Evolutionary conservation across 139 green algal species (phyloP).

Genomic region (Ulvella scutata): DNA sequence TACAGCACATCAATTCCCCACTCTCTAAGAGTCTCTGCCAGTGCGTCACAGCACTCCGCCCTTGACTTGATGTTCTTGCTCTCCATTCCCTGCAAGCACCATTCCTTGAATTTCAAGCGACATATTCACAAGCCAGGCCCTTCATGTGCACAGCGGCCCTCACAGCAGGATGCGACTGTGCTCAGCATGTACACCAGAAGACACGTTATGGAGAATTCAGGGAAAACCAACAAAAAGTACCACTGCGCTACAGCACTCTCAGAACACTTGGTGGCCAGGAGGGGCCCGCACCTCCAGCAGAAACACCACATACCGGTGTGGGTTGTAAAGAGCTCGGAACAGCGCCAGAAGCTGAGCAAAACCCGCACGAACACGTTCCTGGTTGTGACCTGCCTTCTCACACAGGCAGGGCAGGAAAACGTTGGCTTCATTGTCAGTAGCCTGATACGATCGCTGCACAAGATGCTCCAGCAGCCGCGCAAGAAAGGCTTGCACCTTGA

Average conservation of each 20-base stretch:
- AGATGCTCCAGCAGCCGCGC: slow-evolving; percentile 38
- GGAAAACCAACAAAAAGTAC: no score
- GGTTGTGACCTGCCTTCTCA: slow-evolving; percentile 86
- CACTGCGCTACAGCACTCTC: no score
- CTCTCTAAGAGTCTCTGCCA: background rate
- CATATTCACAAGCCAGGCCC: no score
- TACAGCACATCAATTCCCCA: background rate
- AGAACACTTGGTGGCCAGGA: background rate
- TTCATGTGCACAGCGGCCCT: no score
- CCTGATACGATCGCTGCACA: slow-evolving; percentile 5
- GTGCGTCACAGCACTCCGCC: background rate
- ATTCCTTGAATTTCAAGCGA: no score
- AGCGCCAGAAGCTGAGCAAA: slow-evolving; percentile 47
- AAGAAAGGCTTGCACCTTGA: slow-evolving; percentile 54
- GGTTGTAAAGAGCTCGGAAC: slow-evolving; percentile 29
- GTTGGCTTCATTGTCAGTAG: slow-evolving; percentile 66
- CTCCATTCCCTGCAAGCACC: slow-evolving; percentile 3
- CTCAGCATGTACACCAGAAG: no score
- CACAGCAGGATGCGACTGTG: no score
- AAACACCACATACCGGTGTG: slow-evolving; percentile 19
- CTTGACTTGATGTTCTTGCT: slow-evolving; percentile 4
- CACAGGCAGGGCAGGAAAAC: slow-evolving; percentile 78
- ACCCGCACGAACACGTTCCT: slow-evolving; percentile 31
- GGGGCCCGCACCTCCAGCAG: slow-evolving; percentile 48
- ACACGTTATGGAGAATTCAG: no score